phyloP scores from a whole-genome alignment of 805 yeast genomes.

The Candida ovalis region DNA sequence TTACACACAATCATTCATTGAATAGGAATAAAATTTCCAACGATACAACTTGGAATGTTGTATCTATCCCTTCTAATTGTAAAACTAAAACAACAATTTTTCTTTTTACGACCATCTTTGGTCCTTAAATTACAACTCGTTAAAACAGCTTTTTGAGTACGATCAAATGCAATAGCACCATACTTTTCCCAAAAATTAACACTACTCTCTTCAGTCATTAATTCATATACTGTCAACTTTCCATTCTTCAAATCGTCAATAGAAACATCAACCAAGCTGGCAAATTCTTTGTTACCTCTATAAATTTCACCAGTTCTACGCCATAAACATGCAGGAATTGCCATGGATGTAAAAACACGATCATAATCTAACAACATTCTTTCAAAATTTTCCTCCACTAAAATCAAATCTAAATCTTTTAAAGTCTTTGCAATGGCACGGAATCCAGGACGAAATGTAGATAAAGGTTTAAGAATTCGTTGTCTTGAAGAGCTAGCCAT shows the following conservation, averaged over 20 bases:
- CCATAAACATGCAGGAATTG: constrained; percentile 97
- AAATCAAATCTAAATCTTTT: constrained; percentile 84
- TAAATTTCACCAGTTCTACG: constrained; percentile 95
- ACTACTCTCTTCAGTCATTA: constrained; percentile 94
- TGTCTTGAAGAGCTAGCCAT: constrained; percentile 83
- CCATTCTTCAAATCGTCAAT: constrained; percentile 93
- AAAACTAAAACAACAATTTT: constrained; percentile 90
- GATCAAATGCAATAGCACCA: constrained; percentile 93
- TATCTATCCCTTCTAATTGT: constrained; percentile 90
- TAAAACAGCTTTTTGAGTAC: constrained; percentile 90
- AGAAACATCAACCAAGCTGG: constrained; percentile 82
- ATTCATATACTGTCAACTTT: constrained; percentile 83
- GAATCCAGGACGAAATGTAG: constrained; percentile 87
- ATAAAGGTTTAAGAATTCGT: constrained; percentile 79
- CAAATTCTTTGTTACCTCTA: constrained; percentile 94
- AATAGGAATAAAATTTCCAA: constrained; percentile 91
- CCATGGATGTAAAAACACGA: constrained; percentile 94
- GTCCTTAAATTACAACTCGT: constrained; percentile 87
- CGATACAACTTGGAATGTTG: constrained; percentile 93
- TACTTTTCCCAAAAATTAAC: constrained; percentile 98
- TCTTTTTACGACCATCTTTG: constrained; percentile 72
- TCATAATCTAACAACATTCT: constrained; percentile 91
- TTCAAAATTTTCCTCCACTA: constrained; percentile 93
- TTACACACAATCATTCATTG: constrained; percentile 32
- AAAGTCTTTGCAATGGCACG: constrained; percentile 87